Evolutionary conservation across 2,329 filamentous ascomycete genomes (phyloP).

Genomic region (Beauveria caledonica): DNA sequence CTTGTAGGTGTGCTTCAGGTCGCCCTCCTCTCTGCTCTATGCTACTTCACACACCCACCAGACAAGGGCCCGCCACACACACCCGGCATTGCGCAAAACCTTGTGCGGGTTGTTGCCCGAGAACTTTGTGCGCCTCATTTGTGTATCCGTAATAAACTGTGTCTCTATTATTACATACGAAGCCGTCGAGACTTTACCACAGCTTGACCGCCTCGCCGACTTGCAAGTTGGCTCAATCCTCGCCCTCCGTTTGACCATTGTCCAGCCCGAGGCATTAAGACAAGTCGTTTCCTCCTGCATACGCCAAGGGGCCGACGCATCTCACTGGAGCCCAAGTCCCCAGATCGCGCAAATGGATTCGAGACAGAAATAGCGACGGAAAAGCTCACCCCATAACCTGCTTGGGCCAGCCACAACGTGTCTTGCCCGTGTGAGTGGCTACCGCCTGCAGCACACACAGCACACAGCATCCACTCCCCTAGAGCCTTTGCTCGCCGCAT

Average conservation of each 20-base stretch:
- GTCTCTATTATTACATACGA: too few relatives aligned
- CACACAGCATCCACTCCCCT: neutral
- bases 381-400: neutral
- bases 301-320: conserved; percentile 1
- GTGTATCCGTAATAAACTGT: neutral
- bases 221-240: neutral
- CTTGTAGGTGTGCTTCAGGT: neutral
- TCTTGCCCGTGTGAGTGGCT: conserved; percentile 9
- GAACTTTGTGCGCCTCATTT: neutral
- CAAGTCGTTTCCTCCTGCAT: neutral
- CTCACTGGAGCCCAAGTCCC: conserved; percentile 3
- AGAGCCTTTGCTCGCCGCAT: neutral
- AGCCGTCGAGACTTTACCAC: neutral
- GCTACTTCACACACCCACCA: neutral
- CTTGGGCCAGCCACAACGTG: neutral
- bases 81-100: conserved; percentile 4
- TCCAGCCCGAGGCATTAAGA: neutral
- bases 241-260: neutral
- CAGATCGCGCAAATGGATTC: conserved; percentile 8
- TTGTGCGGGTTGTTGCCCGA: neutral
- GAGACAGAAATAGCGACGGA: conserved; percentile 10
- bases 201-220: neutral
- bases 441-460: neutral
- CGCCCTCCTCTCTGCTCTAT: neutral
- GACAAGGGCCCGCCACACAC: conserved; percentile 2